Percentiles rank a stretch among this genome's conserved stretches.
These are phyloP conservation scores for Ogataea ganodermae DNA, from an alignment of 805 yeast species.

Conservation along the genomic window DNA sequence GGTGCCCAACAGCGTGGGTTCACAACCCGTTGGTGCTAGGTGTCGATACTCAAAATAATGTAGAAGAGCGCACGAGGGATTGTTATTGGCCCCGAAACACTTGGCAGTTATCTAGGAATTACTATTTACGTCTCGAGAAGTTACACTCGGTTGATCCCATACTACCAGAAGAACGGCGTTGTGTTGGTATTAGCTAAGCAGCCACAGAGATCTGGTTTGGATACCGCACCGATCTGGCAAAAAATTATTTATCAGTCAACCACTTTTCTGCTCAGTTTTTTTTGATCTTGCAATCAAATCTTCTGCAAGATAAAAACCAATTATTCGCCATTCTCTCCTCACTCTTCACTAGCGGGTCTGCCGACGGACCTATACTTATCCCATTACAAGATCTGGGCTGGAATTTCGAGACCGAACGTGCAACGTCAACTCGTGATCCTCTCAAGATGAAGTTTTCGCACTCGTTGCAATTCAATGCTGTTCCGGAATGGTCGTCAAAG, in stretches of 20 bases:
- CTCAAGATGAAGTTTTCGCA: constrained; percentile 86
- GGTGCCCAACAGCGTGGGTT: background rate
- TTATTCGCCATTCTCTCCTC: constrained; percentile 8
- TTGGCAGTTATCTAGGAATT: too few species aligned
- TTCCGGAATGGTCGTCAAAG: constrained; percentile 95
- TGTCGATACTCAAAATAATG: background rate
- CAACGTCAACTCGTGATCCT: background rate
- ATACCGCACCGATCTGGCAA: background rate
- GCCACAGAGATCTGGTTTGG: background rate
- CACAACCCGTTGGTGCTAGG: background rate
- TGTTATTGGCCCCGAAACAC: background rate
- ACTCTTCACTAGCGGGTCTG: background rate
- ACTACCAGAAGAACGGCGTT: background rate
- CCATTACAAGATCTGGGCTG: constrained; percentile 24
- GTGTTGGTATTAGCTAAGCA: background rate
- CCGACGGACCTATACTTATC: constrained; percentile 9
- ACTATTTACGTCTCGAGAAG: background rate
- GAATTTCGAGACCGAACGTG: background rate
- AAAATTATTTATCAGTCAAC: constrained; percentile 4
- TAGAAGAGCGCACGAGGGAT: background rate
- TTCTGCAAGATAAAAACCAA: background rate
- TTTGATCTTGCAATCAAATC: background rate
- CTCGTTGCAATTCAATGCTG: constrained; percentile 93
- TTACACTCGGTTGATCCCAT: background rate
- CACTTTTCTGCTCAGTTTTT: background rate